Evolutionary conservation across 1,139 yeast genomes (phyloP).

Genomic region (Hansenula anomala): DNA sequence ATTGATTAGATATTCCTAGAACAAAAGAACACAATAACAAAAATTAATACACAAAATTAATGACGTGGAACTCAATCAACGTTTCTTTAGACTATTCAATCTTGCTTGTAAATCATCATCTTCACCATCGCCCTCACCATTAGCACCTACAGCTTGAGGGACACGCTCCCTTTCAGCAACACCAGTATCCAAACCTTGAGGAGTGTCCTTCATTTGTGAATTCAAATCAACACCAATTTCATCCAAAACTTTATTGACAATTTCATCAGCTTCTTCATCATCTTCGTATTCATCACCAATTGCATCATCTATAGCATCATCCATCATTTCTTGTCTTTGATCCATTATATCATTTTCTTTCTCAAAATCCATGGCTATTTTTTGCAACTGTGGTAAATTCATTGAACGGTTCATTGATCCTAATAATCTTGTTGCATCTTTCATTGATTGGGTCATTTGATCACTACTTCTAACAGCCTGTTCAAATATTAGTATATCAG

Average conservation of each 20-base stretch:
- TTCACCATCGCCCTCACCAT: slow-evolving; percentile 35
- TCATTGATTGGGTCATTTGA: slow-evolving; percentile 94
- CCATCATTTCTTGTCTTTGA: slow-evolving; percentile 98
- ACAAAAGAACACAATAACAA: too few species aligned
- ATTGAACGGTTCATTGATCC: slow-evolving; percentile 84
- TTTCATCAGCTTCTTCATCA: slow-evolving; percentile 90
- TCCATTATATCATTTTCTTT: slow-evolving; percentile 95
- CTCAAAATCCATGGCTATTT: slow-evolving; percentile 94
- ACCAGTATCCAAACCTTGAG: slow-evolving; percentile 41
- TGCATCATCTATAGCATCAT: slow-evolving; percentile 93
- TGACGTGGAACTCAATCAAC: too few species aligned
- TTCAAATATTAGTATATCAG: neutral
- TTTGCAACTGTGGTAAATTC: slow-evolving; percentile 85
- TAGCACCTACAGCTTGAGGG: slow-evolving; percentile 44
- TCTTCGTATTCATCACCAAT: slow-evolving; percentile 82
- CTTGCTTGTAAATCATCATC: slow-evolving; percentile 92
- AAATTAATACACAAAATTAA: too few species aligned
- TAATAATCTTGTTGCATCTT: slow-evolving; percentile 85
- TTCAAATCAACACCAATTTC: slow-evolving; percentile 92
- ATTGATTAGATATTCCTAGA: slow-evolving; percentile 2
- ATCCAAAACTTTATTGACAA: slow-evolving; percentile 86
- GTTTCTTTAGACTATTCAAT: slow-evolving; percentile 71
- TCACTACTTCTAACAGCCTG: slow-evolving; percentile 81
- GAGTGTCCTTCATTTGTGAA: slow-evolving; percentile 60
- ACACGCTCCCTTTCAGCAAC: slow-evolving; percentile 33